Conservation (phyloP, 176 grass and related monocot genomes). For the Oryza officinalis region DNA sequence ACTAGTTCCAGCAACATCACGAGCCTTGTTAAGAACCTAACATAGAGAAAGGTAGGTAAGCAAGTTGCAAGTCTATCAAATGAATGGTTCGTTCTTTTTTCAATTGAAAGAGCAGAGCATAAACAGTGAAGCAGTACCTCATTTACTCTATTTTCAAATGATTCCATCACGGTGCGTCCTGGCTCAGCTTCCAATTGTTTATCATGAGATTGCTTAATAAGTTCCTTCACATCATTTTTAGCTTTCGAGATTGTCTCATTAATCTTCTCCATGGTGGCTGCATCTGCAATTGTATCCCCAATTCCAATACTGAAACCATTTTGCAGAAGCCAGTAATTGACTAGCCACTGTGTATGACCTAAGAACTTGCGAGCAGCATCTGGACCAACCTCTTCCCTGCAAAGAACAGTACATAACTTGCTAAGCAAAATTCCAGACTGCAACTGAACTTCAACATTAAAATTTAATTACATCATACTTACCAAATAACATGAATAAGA, state of each 20-base stretch:
- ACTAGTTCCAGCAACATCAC: conserved; percentile 97
- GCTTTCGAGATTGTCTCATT: conserved; percentile 85
- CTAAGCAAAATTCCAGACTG: neutral
- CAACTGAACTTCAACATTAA: neutral
- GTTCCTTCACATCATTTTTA: conserved; percentile 91
- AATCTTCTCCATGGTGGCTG: conserved; percentile 87
- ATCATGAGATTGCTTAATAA: conserved; percentile 74
- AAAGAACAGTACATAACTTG: conserved; percentile 29
- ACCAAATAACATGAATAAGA: conserved; percentile 99
- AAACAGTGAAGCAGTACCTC: conserved; percentile 56
- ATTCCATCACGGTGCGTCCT: conserved; percentile 91
- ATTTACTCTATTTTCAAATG: conserved; percentile 97
- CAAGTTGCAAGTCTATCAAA: conserved; percentile 1
- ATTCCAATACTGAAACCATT: conserved; percentile 97
- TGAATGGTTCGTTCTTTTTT: neutral
- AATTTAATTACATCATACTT: conserved; percentile 10
- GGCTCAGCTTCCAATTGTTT: conserved; percentile 89
- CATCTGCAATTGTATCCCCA: conserved; percentile 97
- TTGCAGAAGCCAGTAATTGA: conserved; percentile 98
- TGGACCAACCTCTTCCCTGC: conserved; percentile 97
- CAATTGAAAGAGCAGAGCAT: conserved; percentile 24
- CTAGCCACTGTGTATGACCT: conserved; percentile 96
- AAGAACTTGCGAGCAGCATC: conserved; percentile 98
- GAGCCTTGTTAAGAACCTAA: conserved; percentile 95
- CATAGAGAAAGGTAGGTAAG: conserved; percentile 28